Evolutionary conservation across 1,284 basidiomycete genomes (phyloP), one percentile per base, ranked within the genome.

Genomic region (Anthracocystis panici-leucophaei): DNA sequence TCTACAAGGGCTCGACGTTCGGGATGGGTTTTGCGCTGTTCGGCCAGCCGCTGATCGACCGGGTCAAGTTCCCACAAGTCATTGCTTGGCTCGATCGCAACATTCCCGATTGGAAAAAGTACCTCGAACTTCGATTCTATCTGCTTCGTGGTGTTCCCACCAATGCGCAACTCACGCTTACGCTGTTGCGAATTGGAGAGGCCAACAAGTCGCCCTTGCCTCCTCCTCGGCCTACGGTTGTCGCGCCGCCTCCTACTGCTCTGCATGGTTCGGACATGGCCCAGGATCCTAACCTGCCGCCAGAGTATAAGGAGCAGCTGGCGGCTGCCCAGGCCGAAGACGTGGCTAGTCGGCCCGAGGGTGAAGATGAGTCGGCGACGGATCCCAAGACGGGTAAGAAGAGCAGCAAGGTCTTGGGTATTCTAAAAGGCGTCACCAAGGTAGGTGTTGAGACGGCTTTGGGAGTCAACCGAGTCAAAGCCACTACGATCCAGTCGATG

Each of bases 111-210:
- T 90, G 89, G 89, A 84, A 86, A 64, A 84, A 87, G 51, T 68
- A 76, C 33, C 64, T 82, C 50, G 55, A 72, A 57, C 46, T 63
- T 1, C 66, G 56, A 18, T 72, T 48, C 82, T 88, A 88, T 3
- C 74, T 90, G 41, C 80, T 89, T 18, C 87, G 85, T 23, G 86
- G 88, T 11, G 88, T 89, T 0, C 89, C 89, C 3, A 90, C 89
- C 50, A 88, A 90, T 69, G 88, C 89, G 5, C 89, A 90, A 71
- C 86, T 90, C 42, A 88, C 88, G 0, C 81, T 90, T 5, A 88
- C 89, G 33, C 79, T 90, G 31, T 81, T 89, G 3, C 86, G 89
- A 16, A 86, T 89, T 29, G 87, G 86, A 7, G 89, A 89, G 72
- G 85, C 84, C 0, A 82, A 83, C 40, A 86, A 87, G 58, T 79